Percentiles rank a stretch among this genome's conserved stretches.
Conservation (phyloP, 1,284 basidiomycete genomes). For the Trichosporon asahii region DNA sequence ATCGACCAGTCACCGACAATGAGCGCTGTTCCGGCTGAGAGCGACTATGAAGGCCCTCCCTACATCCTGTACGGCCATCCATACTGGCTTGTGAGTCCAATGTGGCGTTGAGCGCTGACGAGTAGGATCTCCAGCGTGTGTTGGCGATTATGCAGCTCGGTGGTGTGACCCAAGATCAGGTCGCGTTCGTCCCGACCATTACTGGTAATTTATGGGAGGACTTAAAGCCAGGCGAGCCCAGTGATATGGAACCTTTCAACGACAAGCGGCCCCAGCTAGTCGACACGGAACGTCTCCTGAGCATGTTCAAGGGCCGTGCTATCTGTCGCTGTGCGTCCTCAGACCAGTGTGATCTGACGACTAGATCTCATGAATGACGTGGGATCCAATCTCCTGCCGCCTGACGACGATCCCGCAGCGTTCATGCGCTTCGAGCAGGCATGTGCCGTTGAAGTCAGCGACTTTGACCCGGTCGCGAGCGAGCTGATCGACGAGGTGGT, state of each 20-base stretch:
- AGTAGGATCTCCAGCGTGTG: background rate
- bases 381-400: background rate
- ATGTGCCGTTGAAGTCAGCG: background rate
- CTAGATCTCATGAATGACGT: background rate
- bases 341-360: background rate
- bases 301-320: background rate
- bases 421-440: background rate
- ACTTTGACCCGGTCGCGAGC: background rate
- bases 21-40: background rate
- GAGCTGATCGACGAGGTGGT: background rate
- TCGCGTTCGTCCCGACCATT: background rate
- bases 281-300: background rate
- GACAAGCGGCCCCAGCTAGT: background rate
- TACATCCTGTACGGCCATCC: background rate
- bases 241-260: background rate
- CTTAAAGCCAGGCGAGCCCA: background rate
- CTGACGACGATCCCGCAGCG: background rate
- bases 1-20: too few relatives aligned
- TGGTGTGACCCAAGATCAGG: background rate
- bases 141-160: background rate
- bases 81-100: background rate
- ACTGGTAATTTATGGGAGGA: background rate
- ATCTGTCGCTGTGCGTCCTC: background rate
- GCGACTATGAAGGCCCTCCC: background rate
- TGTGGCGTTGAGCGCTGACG: background rate